phyloP scores from a whole-genome alignment of 257 asterid species.

The Rhazya stricta region DNA sequence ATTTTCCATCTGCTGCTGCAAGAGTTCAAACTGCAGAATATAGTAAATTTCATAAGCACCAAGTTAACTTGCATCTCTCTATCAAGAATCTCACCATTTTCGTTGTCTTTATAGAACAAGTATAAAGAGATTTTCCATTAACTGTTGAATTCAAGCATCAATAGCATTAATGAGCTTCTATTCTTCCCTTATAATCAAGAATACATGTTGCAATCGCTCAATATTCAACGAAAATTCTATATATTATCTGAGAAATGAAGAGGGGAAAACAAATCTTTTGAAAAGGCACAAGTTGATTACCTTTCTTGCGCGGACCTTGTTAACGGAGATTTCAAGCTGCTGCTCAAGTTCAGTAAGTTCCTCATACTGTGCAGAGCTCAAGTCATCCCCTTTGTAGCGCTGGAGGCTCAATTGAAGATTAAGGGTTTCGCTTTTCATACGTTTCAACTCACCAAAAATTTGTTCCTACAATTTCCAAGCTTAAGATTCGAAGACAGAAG shows the following conservation, averaged over 20 bases:
- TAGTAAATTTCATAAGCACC: not conserved
- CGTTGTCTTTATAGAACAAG: not conserved
- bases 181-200: not conserved
- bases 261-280: not conserved
- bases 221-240: not conserved
- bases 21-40: conserved; percentile 56
- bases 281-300: conserved; percentile 21
- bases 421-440: conserved; percentile 53
- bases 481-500: not conserved
- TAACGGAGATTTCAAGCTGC: conserved; percentile 49
- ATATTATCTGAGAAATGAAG: not conserved
- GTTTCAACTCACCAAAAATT: conserved; percentile 35
- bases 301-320: conserved; percentile 69
- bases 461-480: conserved; percentile 34
- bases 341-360: conserved; percentile 57
- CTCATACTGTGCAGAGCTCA: conserved; percentile 46
- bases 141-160: no score
- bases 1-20: conserved; percentile 71
- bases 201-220: not conserved
- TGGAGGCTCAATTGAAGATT: conserved; percentile 67
- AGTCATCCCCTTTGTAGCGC: conserved; percentile 64
- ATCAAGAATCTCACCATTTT: not conserved
- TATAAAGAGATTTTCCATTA: not conserved
- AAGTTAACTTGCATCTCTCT: not conserved
- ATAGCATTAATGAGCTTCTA: no score